A percentile compares a stretch with the other conserved stretches of the same genome.
phyloP scores from a whole-genome alignment of 306 rosid species.

The Canavalia gladiata region DNA sequence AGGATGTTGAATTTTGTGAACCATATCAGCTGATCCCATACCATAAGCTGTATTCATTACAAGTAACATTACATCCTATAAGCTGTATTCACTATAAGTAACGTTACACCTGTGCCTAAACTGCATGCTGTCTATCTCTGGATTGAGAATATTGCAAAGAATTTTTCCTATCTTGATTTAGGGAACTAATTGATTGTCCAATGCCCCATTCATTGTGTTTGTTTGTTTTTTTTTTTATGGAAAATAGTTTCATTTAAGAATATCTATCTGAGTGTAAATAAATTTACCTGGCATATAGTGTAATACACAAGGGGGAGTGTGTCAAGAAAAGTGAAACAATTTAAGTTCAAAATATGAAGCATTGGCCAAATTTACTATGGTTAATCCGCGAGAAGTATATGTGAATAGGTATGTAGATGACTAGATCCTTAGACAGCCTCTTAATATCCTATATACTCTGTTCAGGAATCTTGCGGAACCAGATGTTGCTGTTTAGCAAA shows the following conservation, averaged over 20 bases:
- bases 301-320: not conserved
- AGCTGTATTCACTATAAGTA: not conserved
- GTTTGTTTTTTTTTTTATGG: slow-evolving; percentile 12
- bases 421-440: not conserved
- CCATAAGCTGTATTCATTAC: not conserved
- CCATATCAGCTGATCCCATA: not conserved
- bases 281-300: not conserved
- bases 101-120: not conserved
- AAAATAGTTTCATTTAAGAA: slow-evolving; percentile 13
- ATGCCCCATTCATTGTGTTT: slow-evolving; percentile 11
- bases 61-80: not conserved
- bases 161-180: not conserved
- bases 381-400: not conserved
- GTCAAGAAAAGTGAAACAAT: not conserved
- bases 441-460: not conserved
- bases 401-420: slow-evolving; percentile 5
- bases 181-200: slow-evolving; percentile 12
- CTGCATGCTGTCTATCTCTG: not conserved
- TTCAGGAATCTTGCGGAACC: not conserved
- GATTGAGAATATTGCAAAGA: slow-evolving; percentile 6
- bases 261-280: not conserved
- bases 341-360: not conserved
- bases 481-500: not conserved
- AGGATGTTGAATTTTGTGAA: slow-evolving; percentile 28
- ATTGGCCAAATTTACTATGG: not conserved